Base-by-base conservation (phyloP, 805 yeast species). In the Diddensiella santjacobensis region DNA sequence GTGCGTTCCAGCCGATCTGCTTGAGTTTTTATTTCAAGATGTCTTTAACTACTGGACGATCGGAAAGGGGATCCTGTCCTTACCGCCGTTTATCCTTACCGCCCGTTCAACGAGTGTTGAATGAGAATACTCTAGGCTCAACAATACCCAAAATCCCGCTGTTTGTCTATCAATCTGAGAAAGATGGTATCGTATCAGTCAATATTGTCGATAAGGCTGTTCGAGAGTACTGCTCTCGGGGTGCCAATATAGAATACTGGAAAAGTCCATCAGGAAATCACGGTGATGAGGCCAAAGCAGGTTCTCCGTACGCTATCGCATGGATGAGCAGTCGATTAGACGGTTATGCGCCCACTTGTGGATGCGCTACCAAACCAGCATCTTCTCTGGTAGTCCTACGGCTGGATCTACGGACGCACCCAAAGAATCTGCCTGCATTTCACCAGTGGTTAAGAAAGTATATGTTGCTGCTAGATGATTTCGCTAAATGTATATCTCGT, bases 81-180 rank as follows among this genome's bases (percentile, higher is more conserved):
- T 40, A 19, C n/a, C n/a, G n/a, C n/a, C n/a, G n/a, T n/a, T n/a
- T n/a, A n/a, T n/a, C n/a, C n/a, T n/a, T n/a, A 26, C 50, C 51
- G 18, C 36, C 35, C 22, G 42, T 53, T 22, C 42, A 30, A 19
- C 37, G 47, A 33, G 40, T 49, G 35, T 42, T 52, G 22, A 44
- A 47, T 33, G 55, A 53, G 3, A 52, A 54, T 19, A 46, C 58
- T 22, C 36, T 49, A 45, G 57, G 53, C 15, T 51, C 42, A 4
- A 13, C 53, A 8, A 40, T 42, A 3, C 62, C 62, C 3, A 42
- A 33, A 13, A 26, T 47, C 19, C 63, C 61, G 2, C 24, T 58
- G 47, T 53, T 42, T 37, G 51, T 59, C n/a, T 58, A 55, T 45
- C 57, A 59, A 33, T 57, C 60, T 19, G 47, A 42, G 11, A 20